Base-by-base conservation (phyloP, 331 rosid genomes). In the Acacia pycnantha region DNA sequence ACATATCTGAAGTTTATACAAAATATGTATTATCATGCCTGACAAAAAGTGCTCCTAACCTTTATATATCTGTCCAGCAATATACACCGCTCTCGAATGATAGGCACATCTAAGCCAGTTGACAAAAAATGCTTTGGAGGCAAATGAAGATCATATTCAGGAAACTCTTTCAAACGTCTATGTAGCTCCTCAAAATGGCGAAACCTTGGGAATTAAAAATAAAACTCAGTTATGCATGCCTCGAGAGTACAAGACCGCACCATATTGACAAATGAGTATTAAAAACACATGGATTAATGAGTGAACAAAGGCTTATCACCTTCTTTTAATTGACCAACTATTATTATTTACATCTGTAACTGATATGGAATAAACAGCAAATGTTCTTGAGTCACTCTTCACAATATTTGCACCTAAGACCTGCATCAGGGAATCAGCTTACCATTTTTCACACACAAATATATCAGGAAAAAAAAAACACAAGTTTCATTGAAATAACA, bases 121-220 rank as follows among this genome's bases (percentile, higher is more conserved):
- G 99, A 96, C 31, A 96, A 94, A 84, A 96, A 94, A 90, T 94
- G 99, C 82, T 96, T 96, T 4, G 99, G 99, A 37, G 99, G 99
- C 90, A 96, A 88, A 83, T 94, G 95, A 86, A 96, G 98, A 75
- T 89, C 86, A 87, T 96, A 96, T 90, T 91, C 95, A 3, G 95
- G 86, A 87, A 92, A 96, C 88, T 90, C 97, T 89, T 96, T 96
- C 61, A 96, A 88, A 69, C 97, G 97, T 71, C 97, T 90, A 86
- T 94, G 99, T 77, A 96, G 91, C 91, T 96, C 99, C 92, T 96
- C 99, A 89, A 96, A 96, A 88, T 96, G 99, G 61, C 99, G 93
- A 89, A 96, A 96, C 92, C 99, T 96, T 70, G 16, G 77, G 78
- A 33, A 72, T 21, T 62, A 26, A 64, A 51, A 56, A 79, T 27